phyloP scores from a whole-genome alignment of 31 red algal species.

The Pterothamnion heteromorphum region DNA sequence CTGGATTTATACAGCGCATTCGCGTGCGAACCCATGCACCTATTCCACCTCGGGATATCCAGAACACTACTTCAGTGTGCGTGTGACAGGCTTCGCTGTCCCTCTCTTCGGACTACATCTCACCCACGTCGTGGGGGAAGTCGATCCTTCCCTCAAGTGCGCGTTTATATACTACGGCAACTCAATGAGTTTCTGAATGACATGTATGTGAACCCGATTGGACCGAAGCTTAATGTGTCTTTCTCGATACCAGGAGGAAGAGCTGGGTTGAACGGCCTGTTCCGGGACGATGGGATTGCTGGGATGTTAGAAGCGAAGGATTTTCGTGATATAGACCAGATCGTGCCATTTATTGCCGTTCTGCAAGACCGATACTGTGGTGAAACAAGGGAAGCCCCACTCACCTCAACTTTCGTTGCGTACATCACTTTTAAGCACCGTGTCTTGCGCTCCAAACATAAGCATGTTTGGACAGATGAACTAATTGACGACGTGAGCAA shows the following conservation, averaged over 20 bases:
- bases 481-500: neutral
- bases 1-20: conserved; percentile 1
- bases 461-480: neutral
- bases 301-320: neutral
- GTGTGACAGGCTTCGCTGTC: neutral
- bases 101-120: neutral
- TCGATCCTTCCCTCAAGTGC: too few species aligned
- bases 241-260: neutral
- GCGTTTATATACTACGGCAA: too few species aligned
- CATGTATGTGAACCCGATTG: too few species aligned
- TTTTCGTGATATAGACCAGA: neutral
- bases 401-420: neutral
- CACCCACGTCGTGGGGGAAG: too few species aligned
- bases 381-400: neutral
- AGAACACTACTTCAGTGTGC: conserved; percentile 7
- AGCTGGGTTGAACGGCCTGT: neutral
- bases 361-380: neutral
- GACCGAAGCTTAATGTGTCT: too few species aligned
- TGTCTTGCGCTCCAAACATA: neutral
- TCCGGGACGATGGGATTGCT: neutral
- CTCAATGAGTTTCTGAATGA: too few species aligned
- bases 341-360: neutral
- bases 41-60: conserved; percentile 37
- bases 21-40: conserved; percentile 33
- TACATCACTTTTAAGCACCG: neutral